A percentile compares a stretch with the other conserved stretches of the same genome.
Conservation (phyloP, 495 filamentous ascomycete species). For the Schizothecium vesticola region DNA sequence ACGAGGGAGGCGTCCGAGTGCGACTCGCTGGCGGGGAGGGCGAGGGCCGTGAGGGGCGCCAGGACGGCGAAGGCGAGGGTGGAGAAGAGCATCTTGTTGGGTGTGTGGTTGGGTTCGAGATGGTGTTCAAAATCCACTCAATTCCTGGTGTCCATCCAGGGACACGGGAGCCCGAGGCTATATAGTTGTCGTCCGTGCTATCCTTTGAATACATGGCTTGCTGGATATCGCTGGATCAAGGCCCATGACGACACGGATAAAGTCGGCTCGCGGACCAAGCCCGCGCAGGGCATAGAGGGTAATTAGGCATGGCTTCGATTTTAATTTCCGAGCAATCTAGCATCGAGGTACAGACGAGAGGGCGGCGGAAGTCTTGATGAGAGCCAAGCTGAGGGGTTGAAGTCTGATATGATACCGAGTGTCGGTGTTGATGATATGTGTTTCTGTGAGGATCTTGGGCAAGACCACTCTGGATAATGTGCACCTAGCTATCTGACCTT, state of each 20-base stretch:
- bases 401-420: not conserved
- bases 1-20: not conserved
- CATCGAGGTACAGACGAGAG: not conserved
- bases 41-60: conserved; percentile 27
- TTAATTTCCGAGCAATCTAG: conserved; percentile 7
- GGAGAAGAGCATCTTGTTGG: conserved; percentile 30
- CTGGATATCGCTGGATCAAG: not conserved
- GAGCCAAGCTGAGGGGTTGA: not conserved
- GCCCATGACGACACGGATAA: conserved; percentile 3
- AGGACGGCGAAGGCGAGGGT: conserved; percentile 28
- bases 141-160: not conserved
- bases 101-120: not conserved
- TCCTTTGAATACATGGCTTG: not conserved
- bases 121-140: not conserved
- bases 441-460: not conserved
- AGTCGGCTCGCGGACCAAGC: not conserved
- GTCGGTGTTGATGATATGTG: not conserved
- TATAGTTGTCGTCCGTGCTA: not conserved
- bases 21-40: conserved; percentile 19
- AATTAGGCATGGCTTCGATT: conserved; percentile 5
- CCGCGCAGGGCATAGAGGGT: not conserved
- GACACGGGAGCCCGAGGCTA: not conserved
- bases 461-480: not conserved
- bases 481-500: not conserved
- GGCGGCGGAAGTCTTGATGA: not conserved